Evolutionary conservation across 78 protist genomes (phyloP).

Genomic region (Dictyostelium intermedium): DNA sequence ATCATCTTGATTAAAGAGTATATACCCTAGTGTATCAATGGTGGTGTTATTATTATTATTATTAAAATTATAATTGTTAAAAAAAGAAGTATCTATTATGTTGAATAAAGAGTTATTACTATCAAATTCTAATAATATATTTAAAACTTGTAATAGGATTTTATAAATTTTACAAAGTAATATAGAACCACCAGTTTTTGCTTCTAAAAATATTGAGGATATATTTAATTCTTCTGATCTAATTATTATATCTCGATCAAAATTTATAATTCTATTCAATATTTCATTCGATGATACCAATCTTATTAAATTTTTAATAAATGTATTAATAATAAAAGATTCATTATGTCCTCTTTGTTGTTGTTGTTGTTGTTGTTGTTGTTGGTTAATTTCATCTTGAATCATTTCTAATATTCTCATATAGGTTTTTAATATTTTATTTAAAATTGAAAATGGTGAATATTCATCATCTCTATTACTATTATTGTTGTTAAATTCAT

Average conservation of each 20-base stretch:
- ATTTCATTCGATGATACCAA: background rate
- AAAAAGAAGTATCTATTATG: background rate
- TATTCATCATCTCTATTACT: background rate
- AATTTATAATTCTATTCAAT: background rate
- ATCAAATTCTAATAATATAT: background rate
- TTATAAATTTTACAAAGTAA: background rate
- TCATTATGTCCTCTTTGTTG: background rate
- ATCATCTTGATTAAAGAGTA: constrained; percentile 18
- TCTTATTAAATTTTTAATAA: background rate
- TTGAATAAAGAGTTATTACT: background rate
- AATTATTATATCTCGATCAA: background rate
- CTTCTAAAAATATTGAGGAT: background rate
- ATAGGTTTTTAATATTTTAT: background rate
- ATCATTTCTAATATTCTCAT: background rate
- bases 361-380: background rate
- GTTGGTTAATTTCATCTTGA: background rate
- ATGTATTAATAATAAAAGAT: background rate
- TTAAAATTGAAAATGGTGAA: background rate
- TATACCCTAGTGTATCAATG: background rate
- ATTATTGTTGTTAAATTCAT: background rate
- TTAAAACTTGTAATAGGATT: background rate
- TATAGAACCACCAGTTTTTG: background rate
- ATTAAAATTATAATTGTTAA: background rate
- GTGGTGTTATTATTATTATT: background rate
- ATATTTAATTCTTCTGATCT: background rate